Percentiles rank a stretch among this genome's conserved stretches.
These are phyloP conservation scores for Amborella trichopoda DNA, from an alignment of 164 flowering plant species.

Conservation along the genomic window DNA sequence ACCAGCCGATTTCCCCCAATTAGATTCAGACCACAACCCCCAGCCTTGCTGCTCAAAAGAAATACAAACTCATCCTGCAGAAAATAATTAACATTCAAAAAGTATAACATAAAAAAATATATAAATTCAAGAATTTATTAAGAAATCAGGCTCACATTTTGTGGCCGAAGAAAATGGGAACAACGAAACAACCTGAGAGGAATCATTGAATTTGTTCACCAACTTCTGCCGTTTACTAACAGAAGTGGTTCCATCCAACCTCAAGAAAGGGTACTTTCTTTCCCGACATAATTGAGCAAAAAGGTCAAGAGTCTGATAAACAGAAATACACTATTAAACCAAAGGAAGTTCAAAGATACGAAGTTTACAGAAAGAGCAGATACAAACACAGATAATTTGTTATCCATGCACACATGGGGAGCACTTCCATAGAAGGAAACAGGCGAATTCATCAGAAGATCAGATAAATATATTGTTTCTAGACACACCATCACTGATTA, in stretches of 20 bases:
- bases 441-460: too few species aligned
- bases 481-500: too few species aligned
- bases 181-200: constrained; percentile 65
- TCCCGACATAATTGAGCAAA: constrained; percentile 97
- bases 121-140: background rate
- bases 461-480: too few species aligned
- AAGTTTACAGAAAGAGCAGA: background rate
- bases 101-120: background rate
- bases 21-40: constrained; percentile 98
- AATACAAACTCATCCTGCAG: constrained; percentile 95
- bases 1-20: constrained; percentile 94
- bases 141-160: too few species aligned
- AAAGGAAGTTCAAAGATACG: background rate
- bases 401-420: too few species aligned
- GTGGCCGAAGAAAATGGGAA: too few species aligned
- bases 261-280: constrained; percentile 84
- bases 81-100: background rate
- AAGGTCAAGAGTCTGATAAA: constrained; percentile 91
- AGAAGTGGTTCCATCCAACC: constrained; percentile 94
- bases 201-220: constrained; percentile 78
- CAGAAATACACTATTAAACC: too few species aligned
- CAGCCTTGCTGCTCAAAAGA: constrained; percentile 99
- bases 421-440: too few species aligned
- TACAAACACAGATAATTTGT: too few species aligned
- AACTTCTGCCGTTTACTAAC: constrained; percentile 89